Evolutionary conservation across 2,329 filamentous ascomycete species (phyloP), one percentile per base, ranked within the genome.

Genomic region (Cordyceps javanica): DNA sequence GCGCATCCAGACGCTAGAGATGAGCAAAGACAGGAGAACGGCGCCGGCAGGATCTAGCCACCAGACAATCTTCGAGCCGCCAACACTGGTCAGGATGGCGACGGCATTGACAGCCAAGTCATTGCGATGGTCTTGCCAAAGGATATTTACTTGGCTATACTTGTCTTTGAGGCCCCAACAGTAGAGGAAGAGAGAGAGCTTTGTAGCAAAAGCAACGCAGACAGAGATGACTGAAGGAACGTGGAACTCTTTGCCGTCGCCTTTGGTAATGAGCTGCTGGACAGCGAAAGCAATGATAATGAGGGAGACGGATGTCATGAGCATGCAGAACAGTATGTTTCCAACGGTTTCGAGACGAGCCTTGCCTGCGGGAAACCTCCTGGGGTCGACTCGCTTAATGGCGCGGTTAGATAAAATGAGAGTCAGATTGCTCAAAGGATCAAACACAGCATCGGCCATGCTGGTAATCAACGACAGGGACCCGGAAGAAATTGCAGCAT

Each of bases 401-500:
- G 94, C 93, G 51, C 93, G 90, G 71, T 92, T 88, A 60, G 88
- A 91, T 38, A 96, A 73, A 59, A 97, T 91, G 14, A 97, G 80
- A 1, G 90, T 93, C 54, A 97, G 71, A 67, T 96, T 97, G 67
- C 89, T 93, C 67, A 95, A 69, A 9, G 91, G 94, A 69, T 97
- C 94, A 74, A 97, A 97, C 63, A 97, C 80, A 53, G 92, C 86
- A 72, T 99, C 94, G 16, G 92, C 93, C 89, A 96, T 96, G 62
- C 93, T 99, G 16, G 94, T 97, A 76, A 97, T 97, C 48, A 99
- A 85, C 5, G 93, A 96, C 36, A 97, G 82, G n/a, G 91, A 97
- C 48, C 88, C 86, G 0, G 92, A 96, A 0, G 89, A 84, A 46
- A 90, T 82, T 60, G 94, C 94, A 44, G 88, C 94, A 69, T 95